Conservation (phyloP, 768 basidiomycete genomes). For the Pluteus cervinus region DNA sequence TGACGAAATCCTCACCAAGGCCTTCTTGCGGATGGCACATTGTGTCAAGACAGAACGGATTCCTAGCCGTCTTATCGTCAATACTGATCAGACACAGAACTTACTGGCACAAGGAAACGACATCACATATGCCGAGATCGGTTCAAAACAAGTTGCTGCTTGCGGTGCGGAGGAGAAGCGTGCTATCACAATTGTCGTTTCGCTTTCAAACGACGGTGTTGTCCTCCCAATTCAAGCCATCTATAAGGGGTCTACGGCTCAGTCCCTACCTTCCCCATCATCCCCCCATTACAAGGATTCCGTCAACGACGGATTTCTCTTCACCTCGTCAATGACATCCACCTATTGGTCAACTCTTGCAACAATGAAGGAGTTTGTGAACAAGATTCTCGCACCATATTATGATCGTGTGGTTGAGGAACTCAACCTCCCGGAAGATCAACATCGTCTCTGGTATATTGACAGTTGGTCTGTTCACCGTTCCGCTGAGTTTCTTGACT, state of each 20-base stretch:
- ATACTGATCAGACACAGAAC: slow-evolving; percentile 31
- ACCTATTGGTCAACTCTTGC: slow-evolving; percentile 22
- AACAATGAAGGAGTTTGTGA: slow-evolving; percentile 22
- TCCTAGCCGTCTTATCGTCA: slow-evolving; percentile 19
- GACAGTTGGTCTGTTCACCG: slow-evolving; percentile 32
- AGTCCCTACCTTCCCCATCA: slow-evolving; percentile 15
- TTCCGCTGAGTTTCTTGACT: slow-evolving; percentile 23
- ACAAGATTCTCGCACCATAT: slow-evolving; percentile 24
- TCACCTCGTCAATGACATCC: slow-evolving; percentile 17
- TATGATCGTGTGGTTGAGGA: slow-evolving; percentile 12
- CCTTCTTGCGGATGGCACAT: slow-evolving; percentile 17
- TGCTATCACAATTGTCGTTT: slow-evolving; percentile 32
- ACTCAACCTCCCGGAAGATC: slow-evolving; percentile 12
- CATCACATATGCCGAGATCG: slow-evolving; percentile 21
- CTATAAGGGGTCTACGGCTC: slow-evolving; percentile 20
- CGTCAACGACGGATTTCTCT: slow-evolving; percentile 12
- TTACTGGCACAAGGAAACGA: slow-evolving; percentile 16
- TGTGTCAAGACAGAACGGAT: slow-evolving; percentile 19
- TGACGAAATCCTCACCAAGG: slow-evolving; percentile 11
- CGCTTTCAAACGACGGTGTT: slow-evolving; percentile 20
- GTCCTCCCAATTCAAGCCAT: slow-evolving; percentile 33
- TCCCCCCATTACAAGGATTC: slow-evolving; percentile 15
- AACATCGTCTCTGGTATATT: slow-evolving; percentile 23
- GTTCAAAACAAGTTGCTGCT: slow-evolving; percentile 27
- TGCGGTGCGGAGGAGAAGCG: slow-evolving; percentile 33